A percentile compares a stretch with the other conserved stretches of the same genome.
Conservation (phyloP, 257 asterid genomes). For the Solanum chilense region DNA sequence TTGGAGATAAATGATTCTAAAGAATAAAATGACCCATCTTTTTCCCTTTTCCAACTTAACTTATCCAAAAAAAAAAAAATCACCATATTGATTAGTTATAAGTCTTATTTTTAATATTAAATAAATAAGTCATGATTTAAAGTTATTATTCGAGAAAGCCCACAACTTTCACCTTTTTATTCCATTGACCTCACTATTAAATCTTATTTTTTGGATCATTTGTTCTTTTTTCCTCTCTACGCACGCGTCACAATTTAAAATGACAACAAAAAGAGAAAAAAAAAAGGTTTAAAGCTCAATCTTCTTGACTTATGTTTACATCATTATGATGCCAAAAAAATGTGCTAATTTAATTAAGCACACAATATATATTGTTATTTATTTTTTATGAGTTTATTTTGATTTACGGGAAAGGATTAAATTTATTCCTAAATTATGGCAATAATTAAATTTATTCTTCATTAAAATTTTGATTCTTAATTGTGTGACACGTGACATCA, state of each 20-base stretch:
- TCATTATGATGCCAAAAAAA: conserved; percentile 1
- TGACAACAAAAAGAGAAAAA: neutral
- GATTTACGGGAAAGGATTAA: neutral
- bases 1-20: neutral
- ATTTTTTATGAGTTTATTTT: neutral
- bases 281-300: neutral
- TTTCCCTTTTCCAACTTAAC: neutral
- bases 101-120: neutral
- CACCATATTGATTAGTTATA: neutral
- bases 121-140: neutral
- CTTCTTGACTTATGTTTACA: neutral
- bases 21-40: neutral
- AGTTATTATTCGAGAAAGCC: conserved; percentile 3
- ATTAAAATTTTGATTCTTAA: neutral
- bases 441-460: neutral
- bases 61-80: neutral
- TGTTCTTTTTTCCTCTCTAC: neutral
- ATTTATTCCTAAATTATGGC: neutral
- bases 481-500: neutral
- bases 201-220: neutral
- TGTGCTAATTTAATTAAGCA: neutral
- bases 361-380: neutral
- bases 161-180: conserved; percentile 4
- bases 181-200: conserved; percentile 2
- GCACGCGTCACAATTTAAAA: neutral